These are phyloP conservation scores for Acorus calamus DNA, from an alignment of 106 monocot species.

Conservation along the genomic window DNA sequence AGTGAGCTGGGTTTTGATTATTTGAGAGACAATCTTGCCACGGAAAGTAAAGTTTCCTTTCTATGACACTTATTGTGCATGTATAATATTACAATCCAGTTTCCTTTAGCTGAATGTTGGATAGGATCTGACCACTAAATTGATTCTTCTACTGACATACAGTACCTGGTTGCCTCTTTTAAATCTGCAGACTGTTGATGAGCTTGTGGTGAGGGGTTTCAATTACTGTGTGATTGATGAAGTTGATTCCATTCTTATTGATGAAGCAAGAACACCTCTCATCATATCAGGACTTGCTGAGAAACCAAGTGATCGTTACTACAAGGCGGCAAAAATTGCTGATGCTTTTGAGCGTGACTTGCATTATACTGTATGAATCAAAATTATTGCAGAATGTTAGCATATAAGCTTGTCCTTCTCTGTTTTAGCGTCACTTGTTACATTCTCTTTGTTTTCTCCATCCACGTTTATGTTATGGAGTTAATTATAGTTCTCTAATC, in stretches of 20 bases:
- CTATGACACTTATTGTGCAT: conserved; percentile 1
- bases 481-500: no score
- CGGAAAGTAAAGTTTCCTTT: conserved; percentile 37
- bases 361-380: conserved; percentile 75
- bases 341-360: conserved; percentile 85
- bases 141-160: conserved; percentile 2
- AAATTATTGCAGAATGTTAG: no score
- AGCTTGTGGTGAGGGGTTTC: conserved; percentile 76
- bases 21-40: conserved; percentile 94
- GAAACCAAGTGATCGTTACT: conserved; percentile 90
- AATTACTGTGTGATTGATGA: conserved; percentile 96
- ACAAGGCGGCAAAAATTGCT: conserved; percentile 94
- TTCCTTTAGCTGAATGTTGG: background rate
- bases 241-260: conserved; percentile 99
- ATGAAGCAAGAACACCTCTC: conserved; percentile 97
- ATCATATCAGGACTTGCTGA: conserved; percentile 96
- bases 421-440: no score
- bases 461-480: no score
- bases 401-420: no score
- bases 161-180: conserved; percentile 5
- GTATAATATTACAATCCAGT: background rate
- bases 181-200: conserved; percentile 63
- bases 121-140: no score
- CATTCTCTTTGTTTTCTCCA: no score
- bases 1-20: conserved; percentile 97